phyloP scores from a whole-genome alignment of 2,329 filamentous ascomycete genomes.

The Fusarium sp. region DNA sequence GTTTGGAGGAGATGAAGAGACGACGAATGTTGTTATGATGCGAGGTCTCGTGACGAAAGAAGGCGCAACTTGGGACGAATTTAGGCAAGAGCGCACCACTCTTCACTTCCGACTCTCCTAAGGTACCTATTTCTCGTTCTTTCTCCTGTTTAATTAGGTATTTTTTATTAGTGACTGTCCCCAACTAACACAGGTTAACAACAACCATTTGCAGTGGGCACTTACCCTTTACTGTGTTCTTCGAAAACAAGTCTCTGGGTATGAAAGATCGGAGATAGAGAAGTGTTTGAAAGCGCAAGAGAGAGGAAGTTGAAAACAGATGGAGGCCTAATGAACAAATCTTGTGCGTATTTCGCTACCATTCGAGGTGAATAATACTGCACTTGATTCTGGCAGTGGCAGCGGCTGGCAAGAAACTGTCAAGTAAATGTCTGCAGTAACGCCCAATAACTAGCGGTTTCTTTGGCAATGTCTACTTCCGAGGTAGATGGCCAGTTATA shows the following conservation, averaged over 20 bases:
- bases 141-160: background rate
- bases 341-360: slow-evolving; percentile 5
- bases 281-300: background rate
- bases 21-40: background rate
- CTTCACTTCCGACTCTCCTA: background rate
- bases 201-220: background rate
- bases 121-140: background rate
- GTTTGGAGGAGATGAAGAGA: slow-evolving; percentile 1
- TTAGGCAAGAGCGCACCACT: slow-evolving; percentile 13
- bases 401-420: slow-evolving; percentile 26
- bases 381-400: slow-evolving; percentile 24
- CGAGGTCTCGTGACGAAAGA: slow-evolving; percentile 5
- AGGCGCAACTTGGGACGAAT: slow-evolving; percentile 20
- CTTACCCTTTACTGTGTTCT: slow-evolving; percentile 10
- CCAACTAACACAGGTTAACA: background rate
- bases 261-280: background rate
- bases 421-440: slow-evolving; percentile 6
- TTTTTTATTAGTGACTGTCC: slow-evolving; percentile 1
- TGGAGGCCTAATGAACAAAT: background rate
- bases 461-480: background rate
- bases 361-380: background rate
- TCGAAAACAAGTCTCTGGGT: background rate
- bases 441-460: background rate
- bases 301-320: background rate
- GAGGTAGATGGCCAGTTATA: background rate